Base-by-base conservation (phyloP, 305 asterid species). In the Fraxinus latifolia region DNA sequence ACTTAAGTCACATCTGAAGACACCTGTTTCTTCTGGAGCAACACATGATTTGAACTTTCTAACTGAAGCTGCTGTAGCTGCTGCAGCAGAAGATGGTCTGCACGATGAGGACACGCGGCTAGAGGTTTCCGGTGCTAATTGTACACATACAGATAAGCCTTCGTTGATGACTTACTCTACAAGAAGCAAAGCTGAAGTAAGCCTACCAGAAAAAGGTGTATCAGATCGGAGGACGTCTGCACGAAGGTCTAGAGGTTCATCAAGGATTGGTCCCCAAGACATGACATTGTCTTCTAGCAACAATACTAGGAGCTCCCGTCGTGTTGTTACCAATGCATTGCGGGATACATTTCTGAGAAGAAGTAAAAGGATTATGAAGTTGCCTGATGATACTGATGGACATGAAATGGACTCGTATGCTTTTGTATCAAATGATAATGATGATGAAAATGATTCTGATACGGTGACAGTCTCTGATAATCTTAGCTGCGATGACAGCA, bases 371-470 rank as follows among this genome's bases (percentile, higher is more conserved):
- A 85, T 85, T 47, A 82, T 87, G 82, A 92, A 90, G 83, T 89
- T 90, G 31, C 89, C 91, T 73, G 96, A 91, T 91, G 90, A 74
- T 85, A 89, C 92, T 58, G 91, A 90, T 82, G 91, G 87, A 83
- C 88, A 87, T 74, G 88, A 86, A 55, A 82, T 76, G 33, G 91
- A 87, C 75, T 88, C 93, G 9, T 89, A 88, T 79, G 93, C 88
- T 81, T 84, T 84, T 84, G 86, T 81, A 86, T 90, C 91, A 70
- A 92, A 91, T 87, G 88, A 85, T 78, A 89, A 92, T 76, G 70
- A 82, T 77, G 98, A 88, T 75, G 95, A 88, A 80, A 90, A 91
- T 87, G 91, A 87, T 86, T 89, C 97, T 14, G 97, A 87, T 86
- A 87, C 89, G 77, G 88, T 88, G 85, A 88, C 95, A 9, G 89